Conservation (phyloP, 371 early-diverging fungal genomes). For the Haplosporangium sp. region DNA sequence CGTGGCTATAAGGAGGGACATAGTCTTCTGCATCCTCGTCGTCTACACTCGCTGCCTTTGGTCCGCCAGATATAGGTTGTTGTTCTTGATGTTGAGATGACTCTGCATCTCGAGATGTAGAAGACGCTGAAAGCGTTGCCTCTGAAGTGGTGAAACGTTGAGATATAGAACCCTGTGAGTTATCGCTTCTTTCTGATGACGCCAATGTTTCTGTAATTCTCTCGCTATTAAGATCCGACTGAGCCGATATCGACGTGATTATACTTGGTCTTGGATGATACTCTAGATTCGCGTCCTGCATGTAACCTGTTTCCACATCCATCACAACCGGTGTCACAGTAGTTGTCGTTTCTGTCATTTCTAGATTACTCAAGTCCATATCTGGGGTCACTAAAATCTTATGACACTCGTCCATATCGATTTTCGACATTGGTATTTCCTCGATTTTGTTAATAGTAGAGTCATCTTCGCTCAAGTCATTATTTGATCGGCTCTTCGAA, state of each 20-base stretch:
- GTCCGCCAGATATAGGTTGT: not conserved
- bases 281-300: not conserved
- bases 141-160: not conserved
- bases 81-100: not conserved
- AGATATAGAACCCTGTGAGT: not conserved
- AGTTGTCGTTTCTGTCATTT: not conserved
- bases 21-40: not conserved
- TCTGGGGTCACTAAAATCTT: slow-evolving; percentile 14
- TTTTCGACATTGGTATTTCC: not conserved
- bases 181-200: not conserved
- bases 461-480: not conserved
- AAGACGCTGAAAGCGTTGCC: not conserved
- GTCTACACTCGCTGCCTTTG: not conserved
- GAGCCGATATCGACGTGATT: not conserved
- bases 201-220: not conserved
- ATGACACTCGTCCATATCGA: not conserved
- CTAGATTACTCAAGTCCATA: slow-evolving; percentile 11
- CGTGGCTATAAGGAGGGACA: not conserved
- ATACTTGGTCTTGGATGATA: slow-evolving; percentile 5
- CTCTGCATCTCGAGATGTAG: not conserved
- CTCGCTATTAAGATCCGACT: not conserved
- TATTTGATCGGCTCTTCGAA: no score
- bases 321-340: no score
- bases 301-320: not conserved
- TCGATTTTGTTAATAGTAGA: slow-evolving; percentile 4